Evolutionary conservation across 2,329 filamentous ascomycete genomes (phyloP).

Genomic region (Zymoseptoria pseudotritici): DNA sequence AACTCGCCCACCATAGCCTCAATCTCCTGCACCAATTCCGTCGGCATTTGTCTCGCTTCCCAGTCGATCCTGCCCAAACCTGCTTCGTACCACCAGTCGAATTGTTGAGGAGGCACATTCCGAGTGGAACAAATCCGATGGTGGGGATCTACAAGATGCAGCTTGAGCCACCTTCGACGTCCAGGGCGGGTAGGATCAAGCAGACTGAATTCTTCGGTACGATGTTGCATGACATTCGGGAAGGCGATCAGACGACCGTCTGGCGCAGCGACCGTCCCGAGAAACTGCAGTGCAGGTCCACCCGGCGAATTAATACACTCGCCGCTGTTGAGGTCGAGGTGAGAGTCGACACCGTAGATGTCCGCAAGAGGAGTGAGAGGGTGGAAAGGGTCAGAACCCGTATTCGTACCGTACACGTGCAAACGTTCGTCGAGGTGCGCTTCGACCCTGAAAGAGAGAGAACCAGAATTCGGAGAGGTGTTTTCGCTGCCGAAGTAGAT

Average conservation of each 20-base stretch:
- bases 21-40: neutral
- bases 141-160: conserved; percentile 52
- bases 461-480: conserved; percentile 28
- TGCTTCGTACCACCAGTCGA: conserved; percentile 35
- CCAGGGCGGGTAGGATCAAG: conserved; percentile 45
- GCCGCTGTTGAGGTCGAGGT: neutral
- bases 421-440: neutral
- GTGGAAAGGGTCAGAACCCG: neutral
- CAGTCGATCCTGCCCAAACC: neutral
- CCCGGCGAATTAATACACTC: neutral
- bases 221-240: conserved; percentile 46
- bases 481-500: conserved; percentile 56
- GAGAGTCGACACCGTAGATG: neutral
- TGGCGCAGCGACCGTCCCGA: conserved; percentile 43
- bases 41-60: neutral
- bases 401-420: neutral
- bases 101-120: conserved; percentile 44
- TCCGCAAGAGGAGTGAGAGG: neutral
- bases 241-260: conserved; percentile 48
- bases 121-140: conserved; percentile 43
- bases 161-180: conserved; percentile 48
- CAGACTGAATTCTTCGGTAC: conserved; percentile 44
- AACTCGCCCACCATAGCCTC: neutral
- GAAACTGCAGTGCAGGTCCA: conserved; percentile 29
- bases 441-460: neutral